Evolutionary conservation across 2,329 filamentous ascomycete genomes (phyloP), one percentile per base, ranked within the genome.

Genomic region (Colletotrichum lini): DNA sequence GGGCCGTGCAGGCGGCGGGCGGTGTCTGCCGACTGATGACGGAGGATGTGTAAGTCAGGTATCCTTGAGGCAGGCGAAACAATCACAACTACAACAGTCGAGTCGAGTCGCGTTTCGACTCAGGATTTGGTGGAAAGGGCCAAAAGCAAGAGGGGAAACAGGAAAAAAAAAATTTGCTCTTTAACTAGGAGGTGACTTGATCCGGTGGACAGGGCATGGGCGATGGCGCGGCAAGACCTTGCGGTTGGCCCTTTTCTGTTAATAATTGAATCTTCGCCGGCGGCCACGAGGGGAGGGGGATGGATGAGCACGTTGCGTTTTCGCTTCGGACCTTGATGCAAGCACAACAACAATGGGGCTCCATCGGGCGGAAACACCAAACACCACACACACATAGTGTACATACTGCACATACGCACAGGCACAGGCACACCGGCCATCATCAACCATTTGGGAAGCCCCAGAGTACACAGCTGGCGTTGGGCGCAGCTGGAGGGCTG

Each of bases 181-280:
- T 72, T 59, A 54, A 58, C 60, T 63, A 70, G 38, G 30, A 42
- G 38, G 13, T 4, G 15, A 38, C 38, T 38, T 13, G 4, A 42
- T 26, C 49, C 53, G 58, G 68, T 71, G 68, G 65, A 30, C 52
- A 63, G 68, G 68, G 68, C 68, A 59, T 60, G 60, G 42, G 49
- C 21, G 21, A 52, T 35, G 42, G 52, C 63, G 62, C 53, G 65
- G 52, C 57, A 56, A 49, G 57, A 52, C 49, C 57, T 61, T 59
- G 38, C 56, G 42, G 65, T 23, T 49, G n/a, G 49, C 38, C 45
- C 40, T 63, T 71, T 71, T 71, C 68, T 71, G 65, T 71, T 72
- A 72, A 72, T 72, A 72, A 72, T 69, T 64, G 59, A 72, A 63
- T 69, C 58, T 45, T 68, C 58, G 64, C 68, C 68, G 65, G 65